Base-by-base conservation (phyloP, 2,329 filamentous ascomycete genomes). In the Fusarium burgessii region DNA sequence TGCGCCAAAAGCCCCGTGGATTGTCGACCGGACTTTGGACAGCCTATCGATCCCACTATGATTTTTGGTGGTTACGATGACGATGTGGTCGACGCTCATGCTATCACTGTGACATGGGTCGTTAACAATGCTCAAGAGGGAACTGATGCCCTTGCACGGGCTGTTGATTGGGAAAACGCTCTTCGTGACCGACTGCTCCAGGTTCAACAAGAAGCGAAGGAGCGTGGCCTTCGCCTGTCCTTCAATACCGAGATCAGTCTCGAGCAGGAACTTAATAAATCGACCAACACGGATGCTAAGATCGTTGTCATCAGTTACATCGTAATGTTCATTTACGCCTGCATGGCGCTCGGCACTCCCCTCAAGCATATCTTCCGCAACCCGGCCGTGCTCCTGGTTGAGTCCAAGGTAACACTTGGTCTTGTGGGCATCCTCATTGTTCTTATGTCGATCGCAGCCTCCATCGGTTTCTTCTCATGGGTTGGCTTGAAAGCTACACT, bases 301-400 rank as follows among this genome's bases (percentile, higher is more conserved):
- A 99, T 99, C 76, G 90, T 99, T 27, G 90, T 95, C 58, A 92
- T 99, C 81, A 98, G 95, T 85, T 99, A 99, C 82, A 87, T 98
- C 70, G 93, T 98, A 84, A 99, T 99, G 96, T 99, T 99, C 81
- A 83, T 99, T 68, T 99, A 99, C 78, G 96, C 95, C 7, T 98
- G 95, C 9, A 83, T 99, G 57, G 95, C 96, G 1, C 86, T 99
- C 1, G 96, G 96, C 1, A 97, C 95, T 2, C 96, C 93, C 0
- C 83, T 95, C 62, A 89, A 88, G 73, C 92, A 95, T 62, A 83
- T 98, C 47, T 82, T 97, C 51, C 89, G 89, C 56, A 97, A 97
- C 77, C 95, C 95, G 3, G 89, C 93, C 15, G 91, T 93, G 55
- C 91, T 93, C 4, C 84, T 99, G 6, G 95, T 99, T 2, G 94